Base-by-base conservation (phyloP, 2,329 filamentous ascomycete species). In the Penicillium sp. region DNA sequence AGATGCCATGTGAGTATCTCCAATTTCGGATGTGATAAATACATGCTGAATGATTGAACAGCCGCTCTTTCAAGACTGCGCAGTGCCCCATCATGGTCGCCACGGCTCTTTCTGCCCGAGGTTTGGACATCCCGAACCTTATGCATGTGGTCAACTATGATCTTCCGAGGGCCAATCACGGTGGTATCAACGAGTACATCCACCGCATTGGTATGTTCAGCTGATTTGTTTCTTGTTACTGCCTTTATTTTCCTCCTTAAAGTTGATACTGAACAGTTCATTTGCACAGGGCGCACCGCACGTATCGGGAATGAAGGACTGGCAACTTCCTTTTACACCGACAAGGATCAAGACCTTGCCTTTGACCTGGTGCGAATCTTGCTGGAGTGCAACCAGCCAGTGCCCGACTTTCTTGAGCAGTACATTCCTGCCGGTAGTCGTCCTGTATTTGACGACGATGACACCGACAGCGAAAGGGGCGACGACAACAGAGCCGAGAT, bases 141-240 rank as follows among this genome's bases (percentile, higher is more conserved):
- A 85, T 86, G 77, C 90, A 96, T 59, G 88, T 99, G 54, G 87
- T 99, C 80, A 97, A 99, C 74, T 97, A 86, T 63, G 92, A 97
- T 56, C 77, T 97, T 1, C 93, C 93, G 0, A 85, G 80, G 5
- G 74, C 79, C 41, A 77, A 84, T 0, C 81, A 93, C 62, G 91
- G 90, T n/a, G 93, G 92, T 2, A 95, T 96, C 51, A 85, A 89
- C 45, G 94, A 97, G 70, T 99, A 97, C 64, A 85, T 88, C 24
- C 94, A 99, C 68, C 90, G 94, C 12, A 97, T 97, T 68, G 94
- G 88, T 90, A 83, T 74, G 80, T 66, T 6, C 60, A 23, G 15
- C 39, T 42, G 39, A 10, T 26, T 3, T 7, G 6, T 12, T n/a
- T 15, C 8, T 42, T 9, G 41, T 8, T 28, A 13, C 8, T n/a